Evolutionary conservation across 768 basidiomycete species (phyloP), one percentile per base, ranked within the genome.

Genomic region (Lepiota brunneoincarnata): DNA sequence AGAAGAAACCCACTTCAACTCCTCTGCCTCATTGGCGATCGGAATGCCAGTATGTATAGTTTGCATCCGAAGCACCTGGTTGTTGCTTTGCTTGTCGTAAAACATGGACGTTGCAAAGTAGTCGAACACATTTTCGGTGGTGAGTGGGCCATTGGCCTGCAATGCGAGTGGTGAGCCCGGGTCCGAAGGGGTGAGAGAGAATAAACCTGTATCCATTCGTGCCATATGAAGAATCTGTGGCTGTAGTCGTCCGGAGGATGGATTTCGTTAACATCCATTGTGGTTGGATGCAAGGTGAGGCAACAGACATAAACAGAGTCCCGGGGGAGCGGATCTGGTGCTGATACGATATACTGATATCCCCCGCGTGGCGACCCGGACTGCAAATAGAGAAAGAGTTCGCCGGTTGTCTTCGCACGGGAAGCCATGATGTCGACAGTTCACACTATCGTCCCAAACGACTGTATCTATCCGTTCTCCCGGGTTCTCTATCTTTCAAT

Each of bases 61-160:
- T 69, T 96, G 93, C 93, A 96, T 96, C 61, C 92, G 87, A 40
- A 96, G 73, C 26, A 89, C 85, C 62, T 93, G 90, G 68, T 96
- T 96, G 69, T 88, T 94, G 72, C 89, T 93, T 70, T 91, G 89
- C 69, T 91, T 91, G 71, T 95, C 93, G 67, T 93, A 96, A 74
- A 93, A 95, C 83, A 93, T 93, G 24, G 91, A 93, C 0, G 83
- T 83, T 11, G 87, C 76, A 66, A 96, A 96, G 74, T 95, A 96
- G 52, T 94, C 91, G 58, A 95, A 86, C 47, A 91, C 91, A 64
- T 87, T 90, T 59, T 89, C 82, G 2, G 77, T 68, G 6, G 87
- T 84, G 60, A 94, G 76, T 2, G 86, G 86, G 3, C 90, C 92
- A 58, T 91, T 83, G 4, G 84, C 90, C 83, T 89, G 66, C 20